Evolutionary conservation across 106 monocot genomes (phyloP).

Genomic region (Dendrobium huoshanense): DNA sequence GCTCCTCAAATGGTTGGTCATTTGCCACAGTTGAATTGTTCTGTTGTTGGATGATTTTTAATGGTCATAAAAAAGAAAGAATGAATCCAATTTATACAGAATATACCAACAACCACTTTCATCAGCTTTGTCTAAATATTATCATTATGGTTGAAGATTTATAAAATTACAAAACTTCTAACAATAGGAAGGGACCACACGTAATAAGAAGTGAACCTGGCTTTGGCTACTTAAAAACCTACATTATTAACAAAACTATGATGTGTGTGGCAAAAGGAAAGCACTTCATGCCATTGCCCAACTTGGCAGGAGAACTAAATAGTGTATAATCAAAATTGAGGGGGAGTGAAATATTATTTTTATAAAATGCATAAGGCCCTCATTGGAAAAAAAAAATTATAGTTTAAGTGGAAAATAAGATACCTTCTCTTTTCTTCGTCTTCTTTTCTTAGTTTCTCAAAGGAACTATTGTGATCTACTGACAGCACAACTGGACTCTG

Average conservation of each 20-base stretch:
- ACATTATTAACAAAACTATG: not conserved
- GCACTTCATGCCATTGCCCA: not conserved
- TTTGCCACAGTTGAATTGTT: not conserved
- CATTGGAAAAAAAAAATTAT: not conserved
- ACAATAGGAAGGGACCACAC: not conserved
- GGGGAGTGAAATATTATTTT: not conserved
- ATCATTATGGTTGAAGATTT: not conserved
- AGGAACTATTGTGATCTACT: slow-evolving; percentile 8
- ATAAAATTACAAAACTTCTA: not conserved
- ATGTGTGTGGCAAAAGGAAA: not conserved
- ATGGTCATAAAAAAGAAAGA: not conserved
- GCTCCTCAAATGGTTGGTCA: not conserved
- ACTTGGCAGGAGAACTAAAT: not conserved
- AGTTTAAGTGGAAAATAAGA: slow-evolving; percentile 3
- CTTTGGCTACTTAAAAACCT: not conserved
- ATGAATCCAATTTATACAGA: not conserved
- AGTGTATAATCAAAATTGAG: not conserved
- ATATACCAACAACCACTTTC: not conserved
- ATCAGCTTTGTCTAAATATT: not conserved
- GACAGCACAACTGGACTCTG: slow-evolving; percentile 14
- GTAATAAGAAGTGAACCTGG: not conserved
- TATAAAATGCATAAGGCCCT: not conserved
- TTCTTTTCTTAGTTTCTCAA: slow-evolving; percentile 20
- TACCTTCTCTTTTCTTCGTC: slow-evolving; percentile 32
- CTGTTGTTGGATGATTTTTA: not conserved